Conservation (phyloP, 495 filamentous ascomycete genomes). For the Paragyromitra xinjiangensis region DNA sequence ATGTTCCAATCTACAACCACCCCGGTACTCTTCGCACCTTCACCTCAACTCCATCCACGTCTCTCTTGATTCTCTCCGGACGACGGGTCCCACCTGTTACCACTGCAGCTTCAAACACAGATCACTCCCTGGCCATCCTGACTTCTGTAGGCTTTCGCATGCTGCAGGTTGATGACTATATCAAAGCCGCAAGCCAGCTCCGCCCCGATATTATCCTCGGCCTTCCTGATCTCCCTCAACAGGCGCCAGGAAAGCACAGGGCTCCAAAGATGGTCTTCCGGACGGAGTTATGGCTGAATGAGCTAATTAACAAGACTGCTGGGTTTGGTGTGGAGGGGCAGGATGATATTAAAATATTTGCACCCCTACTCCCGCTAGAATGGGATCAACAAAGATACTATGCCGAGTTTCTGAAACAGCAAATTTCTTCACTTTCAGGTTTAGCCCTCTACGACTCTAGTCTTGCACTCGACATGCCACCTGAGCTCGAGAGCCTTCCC, state of each 20-base stretch:
- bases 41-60: constrained; percentile 65
- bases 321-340: constrained; percentile 58
- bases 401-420: constrained; percentile 70
- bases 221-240: constrained; percentile 76
- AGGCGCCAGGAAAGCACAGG: constrained; percentile 71
- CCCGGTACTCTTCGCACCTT: constrained; percentile 75
- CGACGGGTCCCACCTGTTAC: constrained; percentile 78
- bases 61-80: constrained; percentile 77
- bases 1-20: constrained; percentile 64
- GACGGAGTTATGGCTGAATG: constrained; percentile 75
- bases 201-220: constrained; percentile 83
- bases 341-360: constrained; percentile 68
- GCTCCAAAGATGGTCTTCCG: constrained; percentile 84
- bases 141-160: constrained; percentile 84
- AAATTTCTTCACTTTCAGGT: constrained; percentile 69
- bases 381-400: constrained; percentile 79
- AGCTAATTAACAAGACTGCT: constrained; percentile 63
- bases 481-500: constrained; percentile 68
- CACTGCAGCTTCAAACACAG: constrained; percentile 76
- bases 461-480: constrained; percentile 71
- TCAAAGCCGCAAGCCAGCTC: constrained; percentile 67
- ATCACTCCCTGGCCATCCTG: constrained; percentile 74
- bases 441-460: constrained; percentile 81
- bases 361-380: constrained; percentile 80
- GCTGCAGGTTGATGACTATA: constrained; percentile 73